Evolutionary conservation across 148 eudicot genomes (phyloP).

Genomic region (Vaccinium vitisidaea): DNA sequence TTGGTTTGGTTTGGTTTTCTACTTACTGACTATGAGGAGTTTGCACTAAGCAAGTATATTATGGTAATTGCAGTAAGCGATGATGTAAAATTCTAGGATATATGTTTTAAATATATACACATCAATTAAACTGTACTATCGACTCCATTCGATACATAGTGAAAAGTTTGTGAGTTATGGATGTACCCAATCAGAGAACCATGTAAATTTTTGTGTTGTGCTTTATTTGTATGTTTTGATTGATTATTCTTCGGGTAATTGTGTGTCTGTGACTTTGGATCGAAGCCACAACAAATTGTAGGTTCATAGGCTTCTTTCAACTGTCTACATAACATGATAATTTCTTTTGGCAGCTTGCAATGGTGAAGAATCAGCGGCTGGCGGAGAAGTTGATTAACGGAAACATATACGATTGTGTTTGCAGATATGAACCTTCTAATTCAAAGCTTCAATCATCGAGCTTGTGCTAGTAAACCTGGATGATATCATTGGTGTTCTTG

Average conservation of each 20-base stretch:
- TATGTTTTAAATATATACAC: neutral
- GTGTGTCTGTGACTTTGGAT: neutral
- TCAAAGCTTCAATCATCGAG: neutral
- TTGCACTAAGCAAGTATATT: neutral
- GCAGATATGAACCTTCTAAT: slow-evolving; percentile 77
- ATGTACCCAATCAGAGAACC: neutral
- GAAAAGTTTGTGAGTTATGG: neutral
- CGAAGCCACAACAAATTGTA: neutral
- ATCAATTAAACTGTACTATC: neutral
- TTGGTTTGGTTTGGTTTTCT: neutral
- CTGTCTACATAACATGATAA: neutral
- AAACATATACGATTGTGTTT: slow-evolving; percentile 86
- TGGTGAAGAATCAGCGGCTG: slow-evolving; percentile 98
- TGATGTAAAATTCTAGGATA: neutral
- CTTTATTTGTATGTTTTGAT: neutral
- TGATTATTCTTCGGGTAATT: neutral
- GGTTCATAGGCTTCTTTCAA: neutral
- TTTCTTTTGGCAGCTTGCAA: slow-evolving; percentile 67
- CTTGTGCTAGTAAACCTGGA: neutral
- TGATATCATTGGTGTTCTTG: neutral
- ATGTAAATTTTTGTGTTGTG: neutral
- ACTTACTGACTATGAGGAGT: neutral
- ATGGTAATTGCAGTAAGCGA: neutral
- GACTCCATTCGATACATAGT: neutral
- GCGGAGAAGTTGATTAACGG: slow-evolving; percentile 90